Base-by-base conservation (phyloP, 805 yeast species). In the Maudiozyma serrabonitensis region DNA sequence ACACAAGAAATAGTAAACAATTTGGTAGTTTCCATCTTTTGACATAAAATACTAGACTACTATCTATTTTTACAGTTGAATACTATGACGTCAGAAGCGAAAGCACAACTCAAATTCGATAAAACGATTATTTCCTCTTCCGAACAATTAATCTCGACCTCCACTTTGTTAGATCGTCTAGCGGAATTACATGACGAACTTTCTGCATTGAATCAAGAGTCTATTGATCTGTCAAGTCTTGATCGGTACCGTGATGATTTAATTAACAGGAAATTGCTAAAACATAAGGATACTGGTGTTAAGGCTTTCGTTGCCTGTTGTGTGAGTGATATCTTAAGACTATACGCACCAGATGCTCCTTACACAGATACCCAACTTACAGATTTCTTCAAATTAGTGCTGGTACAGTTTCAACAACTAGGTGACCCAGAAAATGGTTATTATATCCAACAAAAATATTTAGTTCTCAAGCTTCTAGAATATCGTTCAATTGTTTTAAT, bases 271-370 rank as follows among this genome's bases (percentile, higher is more conserved):
- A 86, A 83, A 56, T 67, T 87, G 13, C 52, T 84, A 2, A 70
- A 68, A 35, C 83, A 82, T 58, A 73, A 78, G 45, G 87, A 87
- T 59, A 51, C 62, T 3, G 93, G 91, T 5, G 80, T 89, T 7
- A 84, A 81, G 54, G 79, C 90, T 0, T 78, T 72, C 50, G 76
- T 76, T 1, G 81, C 93, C 7, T 83, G 95, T 59, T 81, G 93
- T 54, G 54, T 88, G 7, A 74, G 88, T 6, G 95, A 89, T 61
- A 71, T 90, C 9, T 66, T 89, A 41, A 72, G 95, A 50, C 64
- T 90, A 15, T 83, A 75, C 58, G 96, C 95, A 0, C 96, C 96
- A 0, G 87, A 89, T 61, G 95, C 96, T 6, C 96, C 97, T 4
- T 89, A 76, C 64, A 79, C 84, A 1, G 80, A 81, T 23, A 54